Evolutionary conservation across 225 moss, liverwort and hornwort genomes (phyloP).

Genomic region (Ulota crispa): DNA sequence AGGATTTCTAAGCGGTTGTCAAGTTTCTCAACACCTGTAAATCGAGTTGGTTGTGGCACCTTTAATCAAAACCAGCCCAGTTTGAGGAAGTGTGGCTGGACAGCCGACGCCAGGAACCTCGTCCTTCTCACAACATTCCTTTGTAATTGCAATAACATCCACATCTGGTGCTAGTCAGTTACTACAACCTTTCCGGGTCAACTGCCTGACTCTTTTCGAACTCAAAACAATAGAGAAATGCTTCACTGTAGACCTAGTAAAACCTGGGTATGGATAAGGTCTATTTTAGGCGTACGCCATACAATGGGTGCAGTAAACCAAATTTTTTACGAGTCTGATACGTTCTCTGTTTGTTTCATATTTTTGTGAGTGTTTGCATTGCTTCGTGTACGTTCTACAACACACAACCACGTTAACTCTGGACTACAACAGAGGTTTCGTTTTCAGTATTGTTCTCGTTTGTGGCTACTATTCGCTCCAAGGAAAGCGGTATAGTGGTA

Average conservation of each 20-base stretch:
- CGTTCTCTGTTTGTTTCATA: constrained; percentile 19
- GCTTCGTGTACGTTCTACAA: neutral
- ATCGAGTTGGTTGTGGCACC: constrained; percentile 7
- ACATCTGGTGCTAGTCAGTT: constrained; percentile 2
- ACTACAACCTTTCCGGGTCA: neutral
- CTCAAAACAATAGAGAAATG: neutral
- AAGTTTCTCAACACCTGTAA: neutral
- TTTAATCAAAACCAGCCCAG: neutral
- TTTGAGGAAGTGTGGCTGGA: neutral
- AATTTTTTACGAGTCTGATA: too few species aligned
- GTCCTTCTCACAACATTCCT: neutral
- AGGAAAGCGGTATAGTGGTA: neutral
- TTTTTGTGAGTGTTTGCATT: neutral
- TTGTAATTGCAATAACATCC: constrained; percentile 7
- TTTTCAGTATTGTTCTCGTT: constrained; percentile 42
- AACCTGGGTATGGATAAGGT: neutral
- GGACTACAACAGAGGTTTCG: neutral
- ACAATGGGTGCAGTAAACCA: constrained; percentile 8
- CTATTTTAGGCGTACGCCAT: constrained; percentile 23
- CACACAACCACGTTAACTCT: neutral
- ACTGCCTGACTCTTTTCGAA: neutral
- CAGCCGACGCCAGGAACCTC: constrained; percentile 15
- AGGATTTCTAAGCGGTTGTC: neutral
- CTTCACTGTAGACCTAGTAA: neutral
- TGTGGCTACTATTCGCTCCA: neutral